These are phyloP conservation scores for Rosa hybrid DNA, from an alignment of 331 rosid genomes.

Conservation along the genomic window DNA sequence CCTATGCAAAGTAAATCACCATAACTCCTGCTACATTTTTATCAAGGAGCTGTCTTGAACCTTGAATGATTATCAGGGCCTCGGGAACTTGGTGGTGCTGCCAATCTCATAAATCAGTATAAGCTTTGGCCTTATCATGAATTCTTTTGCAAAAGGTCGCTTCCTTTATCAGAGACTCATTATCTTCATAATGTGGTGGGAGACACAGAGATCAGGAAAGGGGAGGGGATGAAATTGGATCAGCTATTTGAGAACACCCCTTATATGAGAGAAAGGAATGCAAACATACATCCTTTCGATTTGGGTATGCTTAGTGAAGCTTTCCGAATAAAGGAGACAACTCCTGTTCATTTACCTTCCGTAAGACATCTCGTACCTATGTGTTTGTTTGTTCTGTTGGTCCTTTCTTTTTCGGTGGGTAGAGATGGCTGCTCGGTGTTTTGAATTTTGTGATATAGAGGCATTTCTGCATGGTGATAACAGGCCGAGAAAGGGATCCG, in stretches of 20 bases:
- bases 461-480: constrained; percentile 10
- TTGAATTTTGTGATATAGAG: neutral
- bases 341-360: constrained; percentile 23
- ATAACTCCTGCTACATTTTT: neutral
- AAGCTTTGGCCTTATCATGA: constrained; percentile 35
- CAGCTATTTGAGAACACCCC: constrained; percentile 23
- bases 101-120: constrained; percentile 33
- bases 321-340: constrained; percentile 34
- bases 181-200: constrained; percentile 45
- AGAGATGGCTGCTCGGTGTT: neutral
- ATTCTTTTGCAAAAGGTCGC: constrained; percentile 34
- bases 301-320: constrained; percentile 25
- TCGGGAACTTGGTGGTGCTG: constrained; percentile 39
- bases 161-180: constrained; percentile 33
- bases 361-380: constrained; percentile 27
- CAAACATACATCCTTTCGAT: constrained; percentile 24
- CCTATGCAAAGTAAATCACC: neutral
- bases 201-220: constrained; percentile 36
- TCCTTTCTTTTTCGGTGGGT: neutral
- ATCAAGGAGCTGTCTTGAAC: neutral
- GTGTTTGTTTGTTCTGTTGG: neutral
- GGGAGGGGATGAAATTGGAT: constrained; percentile 43
- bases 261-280: constrained; percentile 10
- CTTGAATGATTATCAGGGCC: constrained; percentile 29
- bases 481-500: constrained; percentile 35